phyloP scores from a whole-genome alignment of 768 basidiomycete species.

The Lanmaoa rubissima region DNA sequence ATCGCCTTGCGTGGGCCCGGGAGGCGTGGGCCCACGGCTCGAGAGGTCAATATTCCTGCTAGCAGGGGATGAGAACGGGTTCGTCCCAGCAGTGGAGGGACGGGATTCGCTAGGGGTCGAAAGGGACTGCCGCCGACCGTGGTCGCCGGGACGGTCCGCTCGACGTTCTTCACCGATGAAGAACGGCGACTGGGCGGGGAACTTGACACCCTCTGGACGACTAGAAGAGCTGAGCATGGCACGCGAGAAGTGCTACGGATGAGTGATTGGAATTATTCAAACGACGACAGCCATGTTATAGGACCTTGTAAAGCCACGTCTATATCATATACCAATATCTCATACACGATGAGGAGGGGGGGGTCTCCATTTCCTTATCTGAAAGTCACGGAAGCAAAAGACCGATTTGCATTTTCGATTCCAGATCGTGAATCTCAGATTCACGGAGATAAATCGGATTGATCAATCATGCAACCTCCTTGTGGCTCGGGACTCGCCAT shows the following conservation, averaged over 20 bases:
- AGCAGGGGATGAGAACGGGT: conserved; percentile 54
- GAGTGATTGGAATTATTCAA: not conserved
- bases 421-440: conserved; percentile 30
- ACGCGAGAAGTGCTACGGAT: not conserved
- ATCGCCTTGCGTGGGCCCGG: conserved; percentile 1
- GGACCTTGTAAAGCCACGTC: not conserved
- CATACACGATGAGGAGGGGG: too few species aligned
- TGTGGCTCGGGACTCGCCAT: conserved; percentile 6
- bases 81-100: conserved; percentile 31
- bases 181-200: conserved; percentile 12
- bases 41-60: conserved; percentile 44
- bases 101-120: conserved; percentile 12
- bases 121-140: not conserved
- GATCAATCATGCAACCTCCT: conserved; percentile 5
- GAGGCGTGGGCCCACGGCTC: conserved; percentile 23
- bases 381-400: conserved; percentile 10
- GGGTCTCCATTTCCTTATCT: conserved; percentile 4
- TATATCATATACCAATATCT: conserved; percentile 6
- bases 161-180: conserved; percentile 21
- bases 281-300: conserved; percentile 2
- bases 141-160: conserved; percentile 1
- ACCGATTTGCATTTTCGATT: conserved; percentile 21
- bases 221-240: conserved; percentile 20
- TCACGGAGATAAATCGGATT: conserved; percentile 22
- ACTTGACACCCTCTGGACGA: not conserved